A percentile compares a stretch with the other conserved stretches of the same genome.
Conservation (phyloP, 2,329 filamentous ascomycete species). For the Cercospora beticola region DNA sequence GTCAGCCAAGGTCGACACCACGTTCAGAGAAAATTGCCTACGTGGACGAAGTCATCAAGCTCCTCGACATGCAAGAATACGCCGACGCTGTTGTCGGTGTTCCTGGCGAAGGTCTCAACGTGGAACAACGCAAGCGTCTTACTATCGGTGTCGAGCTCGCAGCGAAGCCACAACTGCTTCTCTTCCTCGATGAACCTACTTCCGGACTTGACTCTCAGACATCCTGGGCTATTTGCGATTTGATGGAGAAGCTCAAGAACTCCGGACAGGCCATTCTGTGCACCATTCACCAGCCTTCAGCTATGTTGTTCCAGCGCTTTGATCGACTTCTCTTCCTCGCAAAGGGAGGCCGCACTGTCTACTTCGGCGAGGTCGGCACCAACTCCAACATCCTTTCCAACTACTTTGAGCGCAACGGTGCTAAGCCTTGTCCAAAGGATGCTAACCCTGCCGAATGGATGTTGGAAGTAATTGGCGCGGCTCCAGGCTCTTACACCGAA, state of each 20-base stretch:
- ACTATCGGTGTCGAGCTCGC: constrained; percentile 96
- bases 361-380: constrained; percentile 76
- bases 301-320: constrained; percentile 90
- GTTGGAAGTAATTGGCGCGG: constrained; percentile 58
- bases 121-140: constrained; percentile 68
- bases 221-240: constrained; percentile 85
- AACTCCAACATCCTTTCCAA: constrained; percentile 65
- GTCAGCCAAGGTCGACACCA: constrained; percentile 74
- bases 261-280: constrained; percentile 91
- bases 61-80: constrained; percentile 86
- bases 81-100: constrained; percentile 89
- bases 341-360: constrained; percentile 73
- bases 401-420: constrained; percentile 76
- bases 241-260: constrained; percentile 86
- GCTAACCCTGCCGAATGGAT: constrained; percentile 86
- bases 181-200: constrained; percentile 94
- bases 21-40: constrained; percentile 78
- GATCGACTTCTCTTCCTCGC: constrained; percentile 77
- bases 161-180: constrained; percentile 81
- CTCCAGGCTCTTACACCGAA: constrained; percentile 50
- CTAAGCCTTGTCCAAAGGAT: constrained; percentile 60
- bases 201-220: constrained; percentile 92
- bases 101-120: constrained; percentile 78
- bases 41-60: constrained; percentile 84
- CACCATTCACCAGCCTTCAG: constrained; percentile 96